Evolutionary conservation across 2,329 filamentous ascomycete genomes (phyloP), one percentile per base, ranked within the genome.

Genomic region (Beauveria sp.): DNA sequence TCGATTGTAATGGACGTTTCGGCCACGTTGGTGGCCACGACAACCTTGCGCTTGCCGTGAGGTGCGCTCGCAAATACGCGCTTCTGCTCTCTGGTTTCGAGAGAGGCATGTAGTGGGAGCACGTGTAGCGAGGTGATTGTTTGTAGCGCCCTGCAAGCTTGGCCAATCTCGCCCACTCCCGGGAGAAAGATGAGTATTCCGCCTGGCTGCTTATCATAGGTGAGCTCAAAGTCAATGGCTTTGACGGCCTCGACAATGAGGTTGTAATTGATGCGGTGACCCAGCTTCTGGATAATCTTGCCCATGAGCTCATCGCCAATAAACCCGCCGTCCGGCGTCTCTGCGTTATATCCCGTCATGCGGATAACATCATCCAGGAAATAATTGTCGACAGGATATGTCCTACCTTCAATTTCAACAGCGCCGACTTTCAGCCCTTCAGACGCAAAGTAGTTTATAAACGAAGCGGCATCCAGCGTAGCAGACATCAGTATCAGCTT

Each of bases 1-100:
- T 97, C 92, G 63, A 99, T 99, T 0, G 94, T 99, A 71, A 99
- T 97, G 2, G 94, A 97, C 0, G 94, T 99, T 73, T 99, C 94
- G 2, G 94, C 94, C 2, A 99, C 93, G 69, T 99, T 99, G 50
- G 94, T 99, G 1, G 94, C 91, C 7, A 93, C 90, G 40, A 99
- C 90, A 14, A 99, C 85, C 75, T 99, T 99, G 41, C 94, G 84
- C 74, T 91, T 92, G 0, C 92, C 92, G 3, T 77, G 72, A 0
- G 93, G 92, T 5, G 94, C 77, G 16, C 81, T 80, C 30, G 84
- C 81, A 71, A 99, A 99, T 0, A 99, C 94, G 26, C 86, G 84
- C 63, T 90, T 88, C 73, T 99, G 94, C 67, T 97, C 93, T 2
- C 82, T 82, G 10, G 93, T 93, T 68, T 96, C 87, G 1, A 99